Evolutionary conservation across 306 rosid genomes (phyloP).

Genomic region (Prunus mira): DNA sequence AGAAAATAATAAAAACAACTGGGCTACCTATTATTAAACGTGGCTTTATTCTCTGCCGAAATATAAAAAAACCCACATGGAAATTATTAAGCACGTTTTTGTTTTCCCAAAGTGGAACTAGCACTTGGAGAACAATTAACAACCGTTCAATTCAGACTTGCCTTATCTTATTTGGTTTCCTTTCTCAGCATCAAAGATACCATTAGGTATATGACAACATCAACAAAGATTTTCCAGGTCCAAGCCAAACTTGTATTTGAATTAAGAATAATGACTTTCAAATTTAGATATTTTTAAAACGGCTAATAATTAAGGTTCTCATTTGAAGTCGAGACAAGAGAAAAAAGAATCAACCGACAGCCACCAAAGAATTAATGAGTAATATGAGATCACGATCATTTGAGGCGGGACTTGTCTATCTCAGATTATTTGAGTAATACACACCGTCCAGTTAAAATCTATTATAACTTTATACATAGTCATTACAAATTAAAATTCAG

Average conservation of each 20-base stretch:
- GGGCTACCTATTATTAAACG: too few species aligned
- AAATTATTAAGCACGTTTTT: constrained; percentile 9
- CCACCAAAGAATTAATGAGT: neutral
- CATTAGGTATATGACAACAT: neutral
- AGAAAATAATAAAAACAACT: neutral
- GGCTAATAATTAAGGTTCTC: neutral
- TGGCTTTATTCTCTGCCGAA: neutral
- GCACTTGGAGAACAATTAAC: neutral
- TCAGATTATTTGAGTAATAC: too few species aligned
- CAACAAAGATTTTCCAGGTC: neutral
- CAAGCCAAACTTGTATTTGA: neutral
- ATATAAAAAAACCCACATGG: neutral
- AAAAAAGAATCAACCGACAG: neutral
- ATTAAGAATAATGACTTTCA: neutral
- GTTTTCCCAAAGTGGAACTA: neutral
- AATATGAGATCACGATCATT: too few species aligned
- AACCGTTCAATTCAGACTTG: neutral
- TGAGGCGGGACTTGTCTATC: too few species aligned
- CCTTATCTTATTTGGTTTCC: neutral
- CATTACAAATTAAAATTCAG: too few species aligned
- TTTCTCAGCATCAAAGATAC: neutral
- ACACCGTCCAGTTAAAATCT: too few species aligned
- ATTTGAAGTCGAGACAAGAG: neutral
- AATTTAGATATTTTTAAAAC: neutral
- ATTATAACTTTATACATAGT: too few species aligned